These are phyloP conservation scores for Agrocybe pediades DNA, from an alignment of 768 basidiomycete genomes.

Conservation along the genomic window DNA sequence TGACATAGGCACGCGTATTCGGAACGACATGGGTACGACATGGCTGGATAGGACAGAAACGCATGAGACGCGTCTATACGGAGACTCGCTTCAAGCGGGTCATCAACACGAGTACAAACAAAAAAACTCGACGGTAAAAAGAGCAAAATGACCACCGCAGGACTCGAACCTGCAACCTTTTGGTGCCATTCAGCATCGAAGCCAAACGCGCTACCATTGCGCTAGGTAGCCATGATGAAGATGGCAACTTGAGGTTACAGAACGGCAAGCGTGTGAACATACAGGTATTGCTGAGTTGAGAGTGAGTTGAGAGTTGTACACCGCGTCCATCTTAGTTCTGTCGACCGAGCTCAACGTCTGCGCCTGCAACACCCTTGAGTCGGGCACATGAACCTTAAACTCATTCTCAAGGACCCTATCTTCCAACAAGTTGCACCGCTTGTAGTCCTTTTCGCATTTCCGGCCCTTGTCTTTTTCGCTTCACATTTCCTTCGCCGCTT, in stretches of 20 bases:
- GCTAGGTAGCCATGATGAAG: slow-evolving; percentile 68
- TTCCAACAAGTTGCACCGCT: slow-evolving; percentile 64
- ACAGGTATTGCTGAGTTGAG: not conserved
- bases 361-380: slow-evolving; percentile 12
- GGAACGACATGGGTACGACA: no score
- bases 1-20: no score
- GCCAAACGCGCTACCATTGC: slow-evolving; percentile 97
- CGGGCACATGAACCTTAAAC: slow-evolving; percentile 46
- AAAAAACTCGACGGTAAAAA: not conserved
- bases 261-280: no score
- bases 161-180: slow-evolving; percentile 97
- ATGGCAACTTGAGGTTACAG: not conserved
- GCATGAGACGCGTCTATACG: no score
- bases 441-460: slow-evolving; percentile 53
- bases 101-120: not conserved
- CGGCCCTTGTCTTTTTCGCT: slow-evolving; percentile 50
- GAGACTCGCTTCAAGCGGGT: no score
- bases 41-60: no score
- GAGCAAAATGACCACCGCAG: slow-evolving; percentile 75
- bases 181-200: slow-evolving; percentile 78
- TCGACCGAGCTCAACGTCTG: slow-evolving; percentile 13
- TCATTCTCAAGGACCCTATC: slow-evolving; percentile 39
- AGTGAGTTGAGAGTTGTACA: slow-evolving; percentile 1
- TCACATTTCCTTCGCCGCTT: slow-evolving; percentile 27
- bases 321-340: not conserved